Percentiles rank a stretch among this genome's conserved stretches.
phyloP scores from a whole-genome alignment of 2,329 filamentous ascomycete species.

The Aspergillus sp. region DNA sequence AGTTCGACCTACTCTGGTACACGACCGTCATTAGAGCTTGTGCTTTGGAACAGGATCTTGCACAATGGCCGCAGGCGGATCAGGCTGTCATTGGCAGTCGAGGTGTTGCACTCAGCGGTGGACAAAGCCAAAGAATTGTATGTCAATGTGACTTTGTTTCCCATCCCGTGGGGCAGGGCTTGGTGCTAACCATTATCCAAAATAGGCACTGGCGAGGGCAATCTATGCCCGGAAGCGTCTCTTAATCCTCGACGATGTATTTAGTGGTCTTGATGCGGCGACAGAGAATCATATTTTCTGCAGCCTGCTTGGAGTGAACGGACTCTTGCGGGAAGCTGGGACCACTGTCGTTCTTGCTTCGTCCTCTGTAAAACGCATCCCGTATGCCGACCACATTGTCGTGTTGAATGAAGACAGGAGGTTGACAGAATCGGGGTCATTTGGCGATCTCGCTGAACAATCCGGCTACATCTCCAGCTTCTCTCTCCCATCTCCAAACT shows the following conservation, averaged over 20 bases:
- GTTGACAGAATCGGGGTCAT: constrained; percentile 45
- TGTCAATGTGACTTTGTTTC: constrained; percentile 10
- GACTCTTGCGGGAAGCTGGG: constrained; percentile 43
- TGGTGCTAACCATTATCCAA: neutral
- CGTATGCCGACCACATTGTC: constrained; percentile 45
- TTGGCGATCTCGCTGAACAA: constrained; percentile 36
- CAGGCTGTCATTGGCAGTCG: constrained; percentile 52
- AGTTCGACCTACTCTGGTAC: constrained; percentile 40
- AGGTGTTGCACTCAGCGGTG: constrained; percentile 53
- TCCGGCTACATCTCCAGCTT: constrained; percentile 45
- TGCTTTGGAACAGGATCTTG: constrained; percentile 40
- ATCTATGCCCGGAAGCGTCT: constrained; percentile 51
- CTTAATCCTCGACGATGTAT: constrained; percentile 52
- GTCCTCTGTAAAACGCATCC: constrained; percentile 42
- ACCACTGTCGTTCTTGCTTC: constrained; percentile 43
- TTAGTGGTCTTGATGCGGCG: constrained; percentile 51
- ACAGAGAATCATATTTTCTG: constrained; percentile 52
- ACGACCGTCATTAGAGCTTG: constrained; percentile 37
- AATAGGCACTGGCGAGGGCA: constrained; percentile 50
- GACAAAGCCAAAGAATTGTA: constrained; percentile 53
- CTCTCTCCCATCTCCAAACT: constrained; percentile 33
- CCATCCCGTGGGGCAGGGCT: too few relatives aligned
- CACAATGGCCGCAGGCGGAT: constrained; percentile 41
- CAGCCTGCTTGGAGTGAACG: constrained; percentile 46
- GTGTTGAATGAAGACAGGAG: constrained; percentile 39